Evolutionary conservation across 176 grass and related monocot genomes (phyloP).

Genomic region (Oryza brachyantha): DNA sequence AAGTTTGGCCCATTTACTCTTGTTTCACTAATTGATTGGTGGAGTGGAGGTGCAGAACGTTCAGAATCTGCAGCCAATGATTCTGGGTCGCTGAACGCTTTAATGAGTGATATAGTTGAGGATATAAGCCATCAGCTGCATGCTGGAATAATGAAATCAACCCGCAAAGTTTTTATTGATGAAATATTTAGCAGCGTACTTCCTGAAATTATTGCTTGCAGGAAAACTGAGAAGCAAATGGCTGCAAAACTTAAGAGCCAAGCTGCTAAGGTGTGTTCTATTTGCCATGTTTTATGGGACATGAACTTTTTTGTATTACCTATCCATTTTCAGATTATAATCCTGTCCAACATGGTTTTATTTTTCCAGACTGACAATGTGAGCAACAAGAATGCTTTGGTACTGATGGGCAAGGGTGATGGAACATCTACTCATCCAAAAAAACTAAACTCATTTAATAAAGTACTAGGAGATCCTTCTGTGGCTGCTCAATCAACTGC

Average conservation of each 20-base stretch:
- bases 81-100: slow-evolving; percentile 32
- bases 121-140: slow-evolving; percentile 74
- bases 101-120: slow-evolving; percentile 53
- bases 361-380: slow-evolving; percentile 34
- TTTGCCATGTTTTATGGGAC: slow-evolving; percentile 16
- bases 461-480: slow-evolving; percentile 8
- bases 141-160: slow-evolving; percentile 88
- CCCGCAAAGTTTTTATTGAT: slow-evolving; percentile 69
- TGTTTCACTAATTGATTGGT: slow-evolving; percentile 70
- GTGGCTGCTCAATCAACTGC: slow-evolving; percentile 10
- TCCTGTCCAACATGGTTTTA: neutral
- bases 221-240: slow-evolving; percentile 47
- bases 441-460: slow-evolving; percentile 30
- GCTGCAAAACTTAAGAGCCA: slow-evolving; percentile 48
- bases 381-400: slow-evolving; percentile 33
- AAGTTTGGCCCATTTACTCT: slow-evolving; percentile 87
- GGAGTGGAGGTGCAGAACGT: slow-evolving; percentile 52
- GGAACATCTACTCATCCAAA: slow-evolving; percentile 2
- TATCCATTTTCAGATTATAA: slow-evolving; percentile 3
- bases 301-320: neutral
- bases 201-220: slow-evolving; percentile 73
- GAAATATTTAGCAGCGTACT: slow-evolving; percentile 81
- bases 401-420: slow-evolving; percentile 29
- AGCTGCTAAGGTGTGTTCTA: slow-evolving; percentile 46
- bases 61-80: slow-evolving; percentile 40